These are phyloP conservation scores for Colletotrichum sp. DNA, from an alignment of 2,329 filamentous ascomycete species.

Conservation along the genomic window DNA sequence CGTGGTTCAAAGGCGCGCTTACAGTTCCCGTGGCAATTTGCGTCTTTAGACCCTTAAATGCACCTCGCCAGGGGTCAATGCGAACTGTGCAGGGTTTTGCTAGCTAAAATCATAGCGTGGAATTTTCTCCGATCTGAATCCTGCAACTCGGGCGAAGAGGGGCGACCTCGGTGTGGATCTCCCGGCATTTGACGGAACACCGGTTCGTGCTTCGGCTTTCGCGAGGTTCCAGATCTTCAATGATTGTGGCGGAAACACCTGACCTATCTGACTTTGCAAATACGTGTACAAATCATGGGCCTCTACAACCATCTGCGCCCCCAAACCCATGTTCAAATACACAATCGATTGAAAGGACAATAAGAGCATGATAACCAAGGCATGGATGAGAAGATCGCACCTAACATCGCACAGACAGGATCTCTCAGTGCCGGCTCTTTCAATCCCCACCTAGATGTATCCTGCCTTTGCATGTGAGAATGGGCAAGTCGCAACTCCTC, in stretches of 20 bases:
- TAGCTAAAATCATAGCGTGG: background rate
- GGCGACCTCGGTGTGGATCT: background rate
- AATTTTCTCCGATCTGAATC: background rate
- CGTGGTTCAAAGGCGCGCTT: background rate
- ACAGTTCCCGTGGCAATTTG: background rate
- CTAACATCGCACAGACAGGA: background rate
- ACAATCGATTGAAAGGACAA: background rate
- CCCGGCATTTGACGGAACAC: background rate
- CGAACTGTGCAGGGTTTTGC: background rate
- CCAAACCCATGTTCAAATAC: background rate
- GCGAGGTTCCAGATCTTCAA: background rate
- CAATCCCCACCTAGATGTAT: background rate
- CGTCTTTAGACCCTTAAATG: background rate
- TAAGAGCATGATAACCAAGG: background rate
- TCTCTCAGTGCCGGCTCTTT: background rate
- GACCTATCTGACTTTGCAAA: background rate
- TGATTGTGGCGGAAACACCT: background rate
- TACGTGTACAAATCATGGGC: background rate
- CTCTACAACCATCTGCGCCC: background rate
- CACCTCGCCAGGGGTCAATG: background rate
- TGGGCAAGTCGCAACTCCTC: background rate
- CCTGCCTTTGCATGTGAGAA: slow-evolving; percentile 3
- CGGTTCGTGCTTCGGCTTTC: background rate
- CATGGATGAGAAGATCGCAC: background rate
- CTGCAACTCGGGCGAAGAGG: background rate